phyloP scores from a whole-genome alignment of 2,329 filamentous ascomycete species.

The Cercospora canescens region DNA sequence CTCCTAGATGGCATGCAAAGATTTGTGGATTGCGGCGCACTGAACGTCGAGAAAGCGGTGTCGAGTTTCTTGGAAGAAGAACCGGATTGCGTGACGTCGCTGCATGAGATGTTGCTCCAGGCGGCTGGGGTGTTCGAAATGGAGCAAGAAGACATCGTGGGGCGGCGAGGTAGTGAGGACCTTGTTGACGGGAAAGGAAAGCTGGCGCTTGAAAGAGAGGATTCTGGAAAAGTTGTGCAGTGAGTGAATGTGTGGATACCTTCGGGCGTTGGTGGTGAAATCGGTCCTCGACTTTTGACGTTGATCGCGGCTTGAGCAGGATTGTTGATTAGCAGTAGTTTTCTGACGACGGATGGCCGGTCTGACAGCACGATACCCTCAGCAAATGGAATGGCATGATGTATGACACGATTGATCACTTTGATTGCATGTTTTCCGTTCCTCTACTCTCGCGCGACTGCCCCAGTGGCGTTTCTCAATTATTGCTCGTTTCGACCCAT shows the following conservation, averaged over 20 bases:
- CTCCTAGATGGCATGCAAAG: slow-evolving; percentile 6
- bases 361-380: neutral
- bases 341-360: neutral
- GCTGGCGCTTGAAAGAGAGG: neutral
- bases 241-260: too few relatives aligned
- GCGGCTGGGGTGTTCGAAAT: slow-evolving; percentile 10
- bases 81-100: slow-evolving; percentile 13
- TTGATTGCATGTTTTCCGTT: neutral
- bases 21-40: slow-evolving; percentile 3
- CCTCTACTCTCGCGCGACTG: neutral
- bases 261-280: too few relatives aligned
- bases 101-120: slow-evolving; percentile 15
- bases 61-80: slow-evolving; percentile 5
- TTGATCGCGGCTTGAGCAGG: neutral
- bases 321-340: neutral
- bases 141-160: neutral
- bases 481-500: too few relatives aligned
- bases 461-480: neutral
- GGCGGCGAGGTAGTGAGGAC: neutral
- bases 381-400: neutral
- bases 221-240: neutral
- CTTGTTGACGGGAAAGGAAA: neutral
- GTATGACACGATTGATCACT: neutral
- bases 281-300: too few relatives aligned
- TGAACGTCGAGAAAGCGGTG: slow-evolving; percentile 14